Percentiles rank a stretch among this genome's conserved stretches.
These are phyloP conservation scores for Entophlyctis helioformis DNA, from an alignment of 192 early-diverging fungal genomes.

Conservation along the genomic window DNA sequence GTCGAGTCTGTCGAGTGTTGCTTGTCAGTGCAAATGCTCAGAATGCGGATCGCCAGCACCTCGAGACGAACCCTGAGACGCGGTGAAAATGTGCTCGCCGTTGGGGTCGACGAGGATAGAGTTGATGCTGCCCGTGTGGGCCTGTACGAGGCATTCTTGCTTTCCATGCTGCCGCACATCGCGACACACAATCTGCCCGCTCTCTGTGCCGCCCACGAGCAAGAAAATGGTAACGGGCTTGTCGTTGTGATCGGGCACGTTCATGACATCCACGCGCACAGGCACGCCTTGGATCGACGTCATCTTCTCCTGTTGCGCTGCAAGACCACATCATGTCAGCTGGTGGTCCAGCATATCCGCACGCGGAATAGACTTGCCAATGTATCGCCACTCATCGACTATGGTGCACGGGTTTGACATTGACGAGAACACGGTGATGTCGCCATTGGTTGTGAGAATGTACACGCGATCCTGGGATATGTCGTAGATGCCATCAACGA, in stretches of 20 bases:
- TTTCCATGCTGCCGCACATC: conserved; percentile 21
- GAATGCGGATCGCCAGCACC: not conserved
- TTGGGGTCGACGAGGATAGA: conserved; percentile 9
- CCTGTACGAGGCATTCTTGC: conserved; percentile 16
- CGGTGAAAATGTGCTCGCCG: conserved; percentile 12
- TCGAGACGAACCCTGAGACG: conserved; percentile 20
- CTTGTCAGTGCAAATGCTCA: conserved; percentile 2
- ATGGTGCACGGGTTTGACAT: conserved; percentile 26
- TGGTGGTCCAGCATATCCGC: no score
- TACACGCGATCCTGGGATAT: conserved; percentile 22
- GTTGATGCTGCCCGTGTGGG: conserved; percentile 18
- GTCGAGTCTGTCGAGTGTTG: conserved; percentile 12
- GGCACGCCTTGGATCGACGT: no score
- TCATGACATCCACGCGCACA: no score
- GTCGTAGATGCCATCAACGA: conserved; percentile 23
- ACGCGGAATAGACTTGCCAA: conserved; percentile 1
- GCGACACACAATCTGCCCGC: conserved; percentile 30
- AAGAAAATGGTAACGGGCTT: conserved; percentile 24
- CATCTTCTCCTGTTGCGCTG: no score
- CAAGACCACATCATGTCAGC: no score
- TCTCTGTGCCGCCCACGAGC: conserved; percentile 32
- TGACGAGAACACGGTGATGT: conserved; percentile 25
- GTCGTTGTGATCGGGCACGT: no score
- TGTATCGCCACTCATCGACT: conserved; percentile 19
- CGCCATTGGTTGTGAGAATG: conserved; percentile 22